Evolutionary conservation across 2,329 filamentous ascomycete species (phyloP), one percentile per base, ranked within the genome.

Genomic region (Penicillium rolfsii): DNA sequence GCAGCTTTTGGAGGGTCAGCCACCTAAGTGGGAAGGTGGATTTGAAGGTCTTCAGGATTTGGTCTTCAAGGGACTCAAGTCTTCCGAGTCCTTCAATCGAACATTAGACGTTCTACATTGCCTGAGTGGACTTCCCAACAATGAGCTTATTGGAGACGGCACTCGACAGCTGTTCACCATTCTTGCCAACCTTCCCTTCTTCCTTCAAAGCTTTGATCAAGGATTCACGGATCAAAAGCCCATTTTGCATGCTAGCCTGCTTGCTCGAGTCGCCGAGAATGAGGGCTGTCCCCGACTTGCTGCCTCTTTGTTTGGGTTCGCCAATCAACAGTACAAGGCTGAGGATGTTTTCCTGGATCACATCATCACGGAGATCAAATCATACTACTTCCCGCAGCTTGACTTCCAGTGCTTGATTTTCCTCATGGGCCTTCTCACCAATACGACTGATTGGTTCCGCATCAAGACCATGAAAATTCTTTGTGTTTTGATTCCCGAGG

Each of bases 391-490:
- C 62, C 93, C 93, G 1, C 84, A 86, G 30, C 85, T 91, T 59
- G 94, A 98, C 68, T 92, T 96, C 67, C 86, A 88, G 61, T 91
- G 91, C 81, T 79, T 99, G 11, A 91, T 93, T 0, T 97, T 97
- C 79, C 80, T 98, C 46, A 91, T 98, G 77, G 93, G 95, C 1
- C 84, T 97, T 52, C 82, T 99, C 56, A 97, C 93, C 14, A 99
- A 99, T 72, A 89, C 89, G 36, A 85, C 89, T 0, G 85, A 91
- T 2, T 97, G 93, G 91, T 91, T 98, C 76, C 96, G 96, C 74
- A 82, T 93, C 46, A 94, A 95, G 79, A 93, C 91, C 0, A 96
- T 99, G 91, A 89, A 91, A 62, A 88, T 98, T 12, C 85, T 99
- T 0, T 91, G 91, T 70, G 85, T 91, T 22, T 81, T 97, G 61